A percentile compares a stretch with the other conserved stretches of the same genome.
phyloP scores from a whole-genome alignment of 2,329 filamentous ascomycete genomes.

The Neonectria magnoliae region DNA sequence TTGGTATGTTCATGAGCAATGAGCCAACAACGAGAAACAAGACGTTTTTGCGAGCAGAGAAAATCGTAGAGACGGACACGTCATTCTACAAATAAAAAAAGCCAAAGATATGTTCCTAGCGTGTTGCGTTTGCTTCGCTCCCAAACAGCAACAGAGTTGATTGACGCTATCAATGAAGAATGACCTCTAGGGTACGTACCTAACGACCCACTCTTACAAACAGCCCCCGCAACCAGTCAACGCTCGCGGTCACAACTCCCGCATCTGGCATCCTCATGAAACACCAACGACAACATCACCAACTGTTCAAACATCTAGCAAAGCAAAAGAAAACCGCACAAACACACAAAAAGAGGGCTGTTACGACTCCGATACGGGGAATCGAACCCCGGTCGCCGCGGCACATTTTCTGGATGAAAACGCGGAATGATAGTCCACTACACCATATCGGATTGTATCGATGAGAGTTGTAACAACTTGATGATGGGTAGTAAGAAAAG shows the following conservation, averaged over 20 bases:
- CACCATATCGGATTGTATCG: conserved; percentile 18
- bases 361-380: conserved; percentile 15
- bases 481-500: background rate
- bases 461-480: conserved; percentile 3
- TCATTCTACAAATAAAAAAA: no score
- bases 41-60: no score
- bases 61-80: no score
- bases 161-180: background rate
- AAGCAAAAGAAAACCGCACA: background rate
- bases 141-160: background rate
- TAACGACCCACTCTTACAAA: background rate
- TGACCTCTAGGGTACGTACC: background rate
- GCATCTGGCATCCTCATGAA: background rate
- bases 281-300: background rate
- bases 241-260: background rate
- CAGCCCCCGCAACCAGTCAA: background rate
- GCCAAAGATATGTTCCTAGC: no score
- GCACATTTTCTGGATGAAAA: conserved; percentile 13
- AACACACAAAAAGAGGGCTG: background rate
- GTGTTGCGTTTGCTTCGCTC: background rate
- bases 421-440: conserved; percentile 24
- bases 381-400: background rate
- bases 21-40: no score
- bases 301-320: background rate
- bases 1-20: no score